Percentiles rank a stretch among this genome's conserved stretches.
These are phyloP conservation scores for Diaporthe caulivora DNA, from an alignment of 2,329 filamentous ascomycete species.

Conservation along the genomic window DNA sequence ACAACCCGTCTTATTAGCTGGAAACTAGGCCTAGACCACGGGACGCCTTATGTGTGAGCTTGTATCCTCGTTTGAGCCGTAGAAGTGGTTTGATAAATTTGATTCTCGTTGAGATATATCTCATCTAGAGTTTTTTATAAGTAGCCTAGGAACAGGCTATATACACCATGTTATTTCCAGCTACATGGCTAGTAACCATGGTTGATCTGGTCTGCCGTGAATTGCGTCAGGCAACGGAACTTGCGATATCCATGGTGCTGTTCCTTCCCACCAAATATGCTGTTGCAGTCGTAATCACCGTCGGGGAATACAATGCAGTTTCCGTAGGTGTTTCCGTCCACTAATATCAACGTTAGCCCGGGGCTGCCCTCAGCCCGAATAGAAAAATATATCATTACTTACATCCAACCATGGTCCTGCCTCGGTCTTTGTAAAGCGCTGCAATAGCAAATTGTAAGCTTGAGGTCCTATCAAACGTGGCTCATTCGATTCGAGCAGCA, in stretches of 20 bases:
- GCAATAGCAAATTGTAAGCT: not conserved
- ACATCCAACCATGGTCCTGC: conserved; percentile 20
- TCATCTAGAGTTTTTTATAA: no score
- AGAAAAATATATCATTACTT: not conserved
- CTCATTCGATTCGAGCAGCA: not conserved
- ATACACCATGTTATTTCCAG: no score
- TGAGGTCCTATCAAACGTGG: not conserved
- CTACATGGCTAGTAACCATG: not conserved
- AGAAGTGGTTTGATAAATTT: no score
- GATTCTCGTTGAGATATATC: no score
- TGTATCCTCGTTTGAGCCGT: no score
- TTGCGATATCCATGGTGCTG: conserved; percentile 15
- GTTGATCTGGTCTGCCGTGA: conserved; percentile 18
- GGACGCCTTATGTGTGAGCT: no score
- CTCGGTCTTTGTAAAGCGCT: conserved; percentile 17
- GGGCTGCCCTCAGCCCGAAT: not conserved
- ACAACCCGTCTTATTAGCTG: no score
- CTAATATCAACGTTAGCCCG: not conserved
- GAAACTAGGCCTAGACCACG: no score
- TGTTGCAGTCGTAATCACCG: conserved; percentile 5
- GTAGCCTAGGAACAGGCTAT: no score
- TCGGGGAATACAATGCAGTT: conserved; percentile 19
- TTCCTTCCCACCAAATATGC: conserved; percentile 5
- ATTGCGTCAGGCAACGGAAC: conserved; percentile 14
- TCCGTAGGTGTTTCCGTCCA: conserved; percentile 4